These are phyloP conservation scores for Suillus lakei DNA, from an alignment of 768 basidiomycete species.

Conservation along the genomic window DNA sequence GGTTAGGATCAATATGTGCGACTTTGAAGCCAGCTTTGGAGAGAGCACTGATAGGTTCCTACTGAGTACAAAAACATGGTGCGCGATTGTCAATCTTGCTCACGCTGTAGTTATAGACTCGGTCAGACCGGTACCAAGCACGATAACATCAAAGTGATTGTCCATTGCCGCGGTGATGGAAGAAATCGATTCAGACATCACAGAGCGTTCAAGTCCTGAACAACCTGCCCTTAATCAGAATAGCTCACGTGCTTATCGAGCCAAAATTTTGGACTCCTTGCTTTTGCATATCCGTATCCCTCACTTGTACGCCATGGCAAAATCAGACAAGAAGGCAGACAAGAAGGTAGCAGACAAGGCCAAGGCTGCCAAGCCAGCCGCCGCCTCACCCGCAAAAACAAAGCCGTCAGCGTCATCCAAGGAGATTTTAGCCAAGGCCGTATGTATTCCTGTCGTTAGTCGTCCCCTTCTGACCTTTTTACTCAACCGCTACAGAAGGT, in stretches of 20 bases:
- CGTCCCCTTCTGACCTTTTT: background rate
- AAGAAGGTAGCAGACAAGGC: conserved; percentile 34
- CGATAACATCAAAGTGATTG: conserved; percentile 62
- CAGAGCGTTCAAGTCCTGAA: background rate
- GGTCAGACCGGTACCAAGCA: conserved; percentile 80
- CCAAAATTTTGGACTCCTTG: conserved; percentile 21
- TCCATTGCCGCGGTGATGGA: conserved; percentile 32
- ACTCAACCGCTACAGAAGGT: conserved; percentile 20
- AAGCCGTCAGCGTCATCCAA: conserved; percentile 42
- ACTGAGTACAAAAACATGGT: conserved; percentile 6
- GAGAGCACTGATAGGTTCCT: conserved; percentile 62
- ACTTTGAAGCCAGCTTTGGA: conserved; percentile 88
- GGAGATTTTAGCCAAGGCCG: conserved; percentile 49
- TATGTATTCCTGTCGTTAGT: conserved; percentile 11
- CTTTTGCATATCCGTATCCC: conserved; percentile 1
- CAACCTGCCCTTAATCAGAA: conserved; percentile 30
- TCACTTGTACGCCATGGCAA: conserved; percentile 39
- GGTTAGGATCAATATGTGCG: conserved; percentile 84
- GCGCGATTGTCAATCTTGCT: conserved; percentile 38
- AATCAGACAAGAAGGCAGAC: conserved; percentile 42
- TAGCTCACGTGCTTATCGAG: conserved; percentile 26
- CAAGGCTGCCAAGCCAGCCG: conserved; percentile 42
- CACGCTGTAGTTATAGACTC: conserved; percentile 91
- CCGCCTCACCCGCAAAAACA: conserved; percentile 20
- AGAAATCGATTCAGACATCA: background rate